Evolutionary conservation across 23 red algal species (phyloP).

Genomic region (Porphyridium purpureum): DNA sequence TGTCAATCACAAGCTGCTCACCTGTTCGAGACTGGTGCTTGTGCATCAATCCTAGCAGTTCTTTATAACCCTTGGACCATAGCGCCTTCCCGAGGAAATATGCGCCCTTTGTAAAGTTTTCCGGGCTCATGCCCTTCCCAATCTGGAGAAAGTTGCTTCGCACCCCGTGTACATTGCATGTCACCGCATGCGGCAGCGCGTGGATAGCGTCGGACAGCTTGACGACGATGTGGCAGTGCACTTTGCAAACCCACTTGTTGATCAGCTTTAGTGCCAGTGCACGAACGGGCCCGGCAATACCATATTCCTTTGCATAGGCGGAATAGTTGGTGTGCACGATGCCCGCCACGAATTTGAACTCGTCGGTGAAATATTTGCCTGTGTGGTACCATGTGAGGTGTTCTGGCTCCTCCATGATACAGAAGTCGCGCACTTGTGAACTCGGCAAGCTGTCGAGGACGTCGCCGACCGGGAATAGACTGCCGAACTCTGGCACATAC

Average conservation of each 20-base stretch:
- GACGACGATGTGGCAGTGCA: slow-evolving; percentile 51
- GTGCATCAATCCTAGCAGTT: slow-evolving; percentile 26
- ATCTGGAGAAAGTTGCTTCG: slow-evolving; percentile 41
- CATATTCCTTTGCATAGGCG: slow-evolving; percentile 17
- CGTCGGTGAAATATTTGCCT: slow-evolving; percentile 23
- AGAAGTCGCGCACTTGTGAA: slow-evolving; percentile 14
- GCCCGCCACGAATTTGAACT: slow-evolving; percentile 43
- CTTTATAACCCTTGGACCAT: slow-evolving; percentile 60
- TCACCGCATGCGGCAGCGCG: slow-evolving; percentile 39
- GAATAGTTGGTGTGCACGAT: slow-evolving; percentile 76
- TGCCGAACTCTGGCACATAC: slow-evolving; percentile 21
- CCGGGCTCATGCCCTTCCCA: background rate
- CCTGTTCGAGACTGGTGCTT: slow-evolving; percentile 5
- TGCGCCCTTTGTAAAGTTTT: slow-evolving; percentile 19
- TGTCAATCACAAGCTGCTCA: slow-evolving; percentile 17
- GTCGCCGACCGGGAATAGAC: slow-evolving; percentile 47
- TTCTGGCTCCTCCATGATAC: slow-evolving; percentile 74
- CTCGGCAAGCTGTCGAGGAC: slow-evolving; percentile 11
- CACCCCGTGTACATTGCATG: slow-evolving; percentile 49
- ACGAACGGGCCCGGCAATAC: slow-evolving; percentile 8
- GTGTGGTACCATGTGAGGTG: slow-evolving; percentile 73
- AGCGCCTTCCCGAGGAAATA: slow-evolving; percentile 72
- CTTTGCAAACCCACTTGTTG: slow-evolving; percentile 52
- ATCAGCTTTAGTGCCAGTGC: slow-evolving; percentile 23
- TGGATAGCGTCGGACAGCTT: slow-evolving; percentile 66